These are phyloP conservation scores for Thelephora terrestris DNA, from an alignment of 1,284 basidiomycete genomes.

Conservation along the genomic window DNA sequence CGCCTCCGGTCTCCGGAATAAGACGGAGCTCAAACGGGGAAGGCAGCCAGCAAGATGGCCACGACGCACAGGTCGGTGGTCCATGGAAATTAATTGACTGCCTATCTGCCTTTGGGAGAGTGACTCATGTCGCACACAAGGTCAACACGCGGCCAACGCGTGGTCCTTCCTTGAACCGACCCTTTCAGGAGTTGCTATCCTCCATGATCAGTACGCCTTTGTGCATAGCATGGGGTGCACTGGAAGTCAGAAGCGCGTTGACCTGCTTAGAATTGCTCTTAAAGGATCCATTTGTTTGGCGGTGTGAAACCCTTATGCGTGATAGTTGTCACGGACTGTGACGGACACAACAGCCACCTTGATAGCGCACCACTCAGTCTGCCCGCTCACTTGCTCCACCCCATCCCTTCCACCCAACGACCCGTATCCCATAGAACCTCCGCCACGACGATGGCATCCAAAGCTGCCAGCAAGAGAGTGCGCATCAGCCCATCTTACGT, in stretches of 20 bases:
- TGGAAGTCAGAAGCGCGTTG: background rate
- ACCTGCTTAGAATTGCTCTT: background rate
- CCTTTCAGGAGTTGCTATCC: too few species aligned
- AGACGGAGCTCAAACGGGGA: too few species aligned
- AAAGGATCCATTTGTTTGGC: background rate
- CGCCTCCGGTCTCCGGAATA: too few species aligned
- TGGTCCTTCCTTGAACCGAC: too few species aligned
- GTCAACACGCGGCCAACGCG: too few species aligned
- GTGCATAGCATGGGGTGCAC: too few species aligned
- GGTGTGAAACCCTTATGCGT: background rate
- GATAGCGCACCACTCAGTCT: background rate
- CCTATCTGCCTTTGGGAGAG: too few species aligned
- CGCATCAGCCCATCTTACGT: conserved; percentile 19
- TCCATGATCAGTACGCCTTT: too few species aligned
- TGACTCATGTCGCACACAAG: too few species aligned
- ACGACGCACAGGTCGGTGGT: too few species aligned
- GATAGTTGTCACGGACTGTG: background rate
- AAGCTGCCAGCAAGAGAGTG: conserved; percentile 78
- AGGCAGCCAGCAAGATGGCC: too few species aligned
- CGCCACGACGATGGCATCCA: conserved; percentile 54
- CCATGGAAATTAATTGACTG: too few species aligned
- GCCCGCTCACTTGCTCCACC: background rate
- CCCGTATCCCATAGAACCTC: background rate
- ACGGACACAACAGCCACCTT: background rate
- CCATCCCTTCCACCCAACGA: background rate